These are phyloP conservation scores for Diaporthe aspalathi DNA, from an alignment of 2,329 filamentous ascomycete species.

Conservation along the genomic window DNA sequence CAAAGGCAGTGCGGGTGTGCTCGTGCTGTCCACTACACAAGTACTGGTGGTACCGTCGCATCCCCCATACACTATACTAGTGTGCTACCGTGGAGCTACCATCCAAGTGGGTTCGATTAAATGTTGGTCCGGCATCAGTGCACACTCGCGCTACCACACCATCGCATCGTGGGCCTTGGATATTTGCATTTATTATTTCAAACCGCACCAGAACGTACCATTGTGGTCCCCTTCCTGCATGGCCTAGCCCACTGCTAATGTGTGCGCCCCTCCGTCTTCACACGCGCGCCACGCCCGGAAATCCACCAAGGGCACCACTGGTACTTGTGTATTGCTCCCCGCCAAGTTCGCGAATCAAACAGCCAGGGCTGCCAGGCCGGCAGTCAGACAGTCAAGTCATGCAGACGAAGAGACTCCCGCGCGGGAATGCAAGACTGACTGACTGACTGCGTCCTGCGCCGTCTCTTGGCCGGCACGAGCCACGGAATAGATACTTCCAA, in stretches of 20 bases:
- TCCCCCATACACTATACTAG: no score
- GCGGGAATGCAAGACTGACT: conserved; percentile 15
- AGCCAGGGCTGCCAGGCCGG: not conserved
- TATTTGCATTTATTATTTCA: not conserved
- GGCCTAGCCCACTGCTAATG: not conserved
- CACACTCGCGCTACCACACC: conserved; percentile 19
- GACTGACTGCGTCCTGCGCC: conserved; percentile 11
- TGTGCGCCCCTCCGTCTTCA: not conserved
- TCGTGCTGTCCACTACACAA: not conserved
- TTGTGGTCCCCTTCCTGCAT: not conserved
- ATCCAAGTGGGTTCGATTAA: conserved; percentile 29
- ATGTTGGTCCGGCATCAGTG: conserved; percentile 16
- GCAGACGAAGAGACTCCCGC: not conserved
- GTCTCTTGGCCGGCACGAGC: conserved; percentile 3
- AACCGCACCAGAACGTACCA: not conserved
- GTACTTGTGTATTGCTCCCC: not conserved
- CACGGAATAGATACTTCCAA: not conserved
- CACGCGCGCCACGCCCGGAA: not conserved
- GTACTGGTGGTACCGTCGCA: not conserved
- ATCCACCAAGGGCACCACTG: no score
- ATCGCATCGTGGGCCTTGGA: conserved; percentile 10
- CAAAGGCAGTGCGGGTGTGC: not conserved
- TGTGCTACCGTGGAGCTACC: conserved; percentile 7
- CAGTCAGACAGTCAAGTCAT: not conserved
- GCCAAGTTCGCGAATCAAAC: conserved; percentile 2